Percentiles rank a stretch among this genome's conserved stretches.
These are phyloP conservation scores for Calonectria pauciramosa DNA, from an alignment of 2,329 filamentous ascomycete species.

Conservation along the genomic window DNA sequence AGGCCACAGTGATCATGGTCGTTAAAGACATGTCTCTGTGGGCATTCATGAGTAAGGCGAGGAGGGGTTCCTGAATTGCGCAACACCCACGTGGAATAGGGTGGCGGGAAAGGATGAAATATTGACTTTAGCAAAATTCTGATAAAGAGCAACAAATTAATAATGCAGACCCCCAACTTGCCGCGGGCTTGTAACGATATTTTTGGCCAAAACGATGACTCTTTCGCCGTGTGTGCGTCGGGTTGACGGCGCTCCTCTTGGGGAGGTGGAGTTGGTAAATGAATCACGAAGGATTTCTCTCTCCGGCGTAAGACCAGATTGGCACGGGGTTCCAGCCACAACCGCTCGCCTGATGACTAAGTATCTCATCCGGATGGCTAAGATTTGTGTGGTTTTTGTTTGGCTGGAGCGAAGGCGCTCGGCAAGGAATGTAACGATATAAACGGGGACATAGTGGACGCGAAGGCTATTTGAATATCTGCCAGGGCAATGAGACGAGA, in stretches of 20 bases:
- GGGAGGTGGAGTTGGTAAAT: slow-evolving; percentile 26
- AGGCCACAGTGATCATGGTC: slow-evolving; percentile 11
- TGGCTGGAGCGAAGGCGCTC: not conserved
- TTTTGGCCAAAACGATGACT: slow-evolving; percentile 26
- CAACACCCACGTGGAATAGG: not conserved
- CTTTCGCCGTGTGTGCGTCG: slow-evolving; percentile 29
- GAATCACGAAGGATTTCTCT: slow-evolving; percentile 13
- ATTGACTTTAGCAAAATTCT: not conserved
- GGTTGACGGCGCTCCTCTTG: not conserved
- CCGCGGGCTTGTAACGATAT: slow-evolving; percentile 1
- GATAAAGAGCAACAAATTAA: not conserved
- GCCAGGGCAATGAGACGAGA: not conserved
- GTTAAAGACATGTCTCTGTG: not conserved
- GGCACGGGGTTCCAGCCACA: slow-evolving; percentile 1
- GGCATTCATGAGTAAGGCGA: not conserved
- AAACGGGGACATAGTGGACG: not conserved
- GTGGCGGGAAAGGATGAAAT: not conserved
- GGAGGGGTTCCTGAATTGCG: not conserved
- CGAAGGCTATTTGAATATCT: not conserved
- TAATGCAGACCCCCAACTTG: not conserved
- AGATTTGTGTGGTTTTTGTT: not conserved
- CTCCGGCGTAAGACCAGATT: not conserved
- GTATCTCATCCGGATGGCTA: not conserved
- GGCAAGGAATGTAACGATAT: not conserved
- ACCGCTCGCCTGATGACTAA: not conserved